Conservation (phyloP, 164 flowering plant species). For the Chimonanthus praecox region DNA sequence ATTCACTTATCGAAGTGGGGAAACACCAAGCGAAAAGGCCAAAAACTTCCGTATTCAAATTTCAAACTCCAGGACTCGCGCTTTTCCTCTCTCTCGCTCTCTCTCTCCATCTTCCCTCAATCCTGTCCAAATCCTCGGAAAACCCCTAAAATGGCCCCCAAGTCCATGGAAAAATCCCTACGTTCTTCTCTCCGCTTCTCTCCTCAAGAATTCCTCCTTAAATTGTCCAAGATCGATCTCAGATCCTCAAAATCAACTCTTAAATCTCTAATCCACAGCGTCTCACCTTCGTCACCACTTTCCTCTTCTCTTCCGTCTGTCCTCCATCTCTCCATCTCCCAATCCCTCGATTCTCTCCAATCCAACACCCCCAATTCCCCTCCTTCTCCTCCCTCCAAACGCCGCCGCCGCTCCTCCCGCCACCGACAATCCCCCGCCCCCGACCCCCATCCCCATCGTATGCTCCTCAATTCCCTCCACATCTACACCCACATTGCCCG, state of each 20-base stretch:
- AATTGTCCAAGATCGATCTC: conserved; percentile 33
- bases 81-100: not conserved
- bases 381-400: conserved; percentile 60
- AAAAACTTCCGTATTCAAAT: not conserved
- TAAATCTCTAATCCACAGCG: conserved; percentile 54
- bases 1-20: not conserved
- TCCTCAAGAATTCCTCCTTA: conserved; percentile 59
- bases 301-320: conserved; percentile 54
- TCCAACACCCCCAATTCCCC: conserved; percentile 22
- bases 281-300: conserved; percentile 42
- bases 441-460: not conserved
- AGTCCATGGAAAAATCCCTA: conserved; percentile 19
- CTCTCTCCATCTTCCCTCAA: not conserved
- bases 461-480: conserved; percentile 34
- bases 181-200: conserved; percentile 59
- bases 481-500: conserved; percentile 34
- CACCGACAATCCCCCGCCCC: conserved; percentile 6
- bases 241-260: conserved; percentile 50
- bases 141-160: not conserved
- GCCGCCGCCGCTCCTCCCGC: conserved; percentile 49
- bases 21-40: not conserved
- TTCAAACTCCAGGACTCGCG: conserved; percentile 2
- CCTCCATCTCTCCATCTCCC: conserved; percentile 47
- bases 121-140: not conserved
- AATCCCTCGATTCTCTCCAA: conserved; percentile 35